Evolutionary conservation across 345 rosid genomes (phyloP).

Genomic region (Boechera divaricarpa): DNA sequence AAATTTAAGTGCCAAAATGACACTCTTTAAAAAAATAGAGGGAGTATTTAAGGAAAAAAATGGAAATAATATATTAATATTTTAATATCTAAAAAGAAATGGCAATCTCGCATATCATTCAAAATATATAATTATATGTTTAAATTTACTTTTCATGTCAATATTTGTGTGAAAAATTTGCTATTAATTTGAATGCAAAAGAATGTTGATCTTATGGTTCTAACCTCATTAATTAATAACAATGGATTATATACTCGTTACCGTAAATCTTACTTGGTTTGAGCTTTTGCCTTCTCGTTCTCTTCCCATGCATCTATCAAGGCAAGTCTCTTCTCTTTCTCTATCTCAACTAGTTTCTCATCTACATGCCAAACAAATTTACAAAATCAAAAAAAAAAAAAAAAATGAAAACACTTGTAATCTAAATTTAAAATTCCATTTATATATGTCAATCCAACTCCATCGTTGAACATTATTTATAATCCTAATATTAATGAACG

Average conservation of each 20-base stretch:
- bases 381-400: not conserved
- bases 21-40: too few relatives aligned
- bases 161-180: not conserved
- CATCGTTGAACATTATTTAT: not conserved
- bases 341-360: conserved; percentile 54
- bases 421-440: not conserved
- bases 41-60: not conserved
- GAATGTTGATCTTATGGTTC: not conserved
- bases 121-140: not conserved
- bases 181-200: conserved; percentile 1
- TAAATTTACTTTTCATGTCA: not conserved
- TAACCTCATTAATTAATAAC: not conserved
- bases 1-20: too few relatives aligned
- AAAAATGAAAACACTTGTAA: not conserved
- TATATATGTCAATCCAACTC: conserved; percentile 1
- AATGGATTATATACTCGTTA: not conserved
- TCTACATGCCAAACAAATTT: conserved; percentile 9
- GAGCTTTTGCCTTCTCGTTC: conserved; percentile 78
- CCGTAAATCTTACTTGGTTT: conserved; percentile 65
- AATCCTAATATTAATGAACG: not conserved
- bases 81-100: not conserved
- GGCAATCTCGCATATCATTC: not conserved
- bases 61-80: not conserved
- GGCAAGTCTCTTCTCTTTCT: conserved; percentile 65
- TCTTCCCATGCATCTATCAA: conserved; percentile 85